These are phyloP conservation scores for Cephalotrichum gorgonifer DNA, from an alignment of 2,329 filamentous ascomycete genomes.

Conservation along the genomic window DNA sequence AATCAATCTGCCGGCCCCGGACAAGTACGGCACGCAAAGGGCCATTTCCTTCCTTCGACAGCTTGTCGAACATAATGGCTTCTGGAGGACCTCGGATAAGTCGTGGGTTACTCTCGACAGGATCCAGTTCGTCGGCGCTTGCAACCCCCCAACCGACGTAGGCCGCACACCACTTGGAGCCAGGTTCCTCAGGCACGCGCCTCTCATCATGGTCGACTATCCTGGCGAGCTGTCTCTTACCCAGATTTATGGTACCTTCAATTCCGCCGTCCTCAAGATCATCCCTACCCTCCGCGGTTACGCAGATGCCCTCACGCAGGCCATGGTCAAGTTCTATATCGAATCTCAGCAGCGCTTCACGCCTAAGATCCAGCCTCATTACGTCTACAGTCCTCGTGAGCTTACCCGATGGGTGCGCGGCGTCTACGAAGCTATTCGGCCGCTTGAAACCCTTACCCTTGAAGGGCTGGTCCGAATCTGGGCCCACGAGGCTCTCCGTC, in stretches of 20 bases:
- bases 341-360: slow-evolving; percentile 94
- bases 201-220: slow-evolving; percentile 99
- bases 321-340: slow-evolving; percentile 95
- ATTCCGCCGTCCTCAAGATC: slow-evolving; percentile 90
- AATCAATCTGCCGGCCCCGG: slow-evolving; percentile 95
- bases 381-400: slow-evolving; percentile 98
- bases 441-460: slow-evolving; percentile 75
- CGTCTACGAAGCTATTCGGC: slow-evolving; percentile 92
- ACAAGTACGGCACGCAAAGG: slow-evolving; percentile 94
- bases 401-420: slow-evolving; percentile 95
- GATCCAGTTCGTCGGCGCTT: slow-evolving; percentile 97
- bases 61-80: slow-evolving; percentile 96
- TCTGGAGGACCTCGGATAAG: slow-evolving; percentile 97
- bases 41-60: slow-evolving; percentile 96
- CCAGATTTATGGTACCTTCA: slow-evolving; percentile 99
- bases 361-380: slow-evolving; percentile 93
- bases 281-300: slow-evolving; percentile 92
- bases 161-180: slow-evolving; percentile 90
- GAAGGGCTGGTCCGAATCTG: slow-evolving; percentile 94
- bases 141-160: slow-evolving; percentile 95
- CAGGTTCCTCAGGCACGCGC: slow-evolving; percentile 89
- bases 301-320: slow-evolving; percentile 83
- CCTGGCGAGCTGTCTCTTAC: slow-evolving; percentile 87
- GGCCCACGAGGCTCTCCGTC: slow-evolving; percentile 90
- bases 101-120: slow-evolving; percentile 96